Evolutionary conservation across 208 protist species (phyloP), one percentile per base, ranked within the genome.

Genomic region (Wallacemonas sp.): DNA sequence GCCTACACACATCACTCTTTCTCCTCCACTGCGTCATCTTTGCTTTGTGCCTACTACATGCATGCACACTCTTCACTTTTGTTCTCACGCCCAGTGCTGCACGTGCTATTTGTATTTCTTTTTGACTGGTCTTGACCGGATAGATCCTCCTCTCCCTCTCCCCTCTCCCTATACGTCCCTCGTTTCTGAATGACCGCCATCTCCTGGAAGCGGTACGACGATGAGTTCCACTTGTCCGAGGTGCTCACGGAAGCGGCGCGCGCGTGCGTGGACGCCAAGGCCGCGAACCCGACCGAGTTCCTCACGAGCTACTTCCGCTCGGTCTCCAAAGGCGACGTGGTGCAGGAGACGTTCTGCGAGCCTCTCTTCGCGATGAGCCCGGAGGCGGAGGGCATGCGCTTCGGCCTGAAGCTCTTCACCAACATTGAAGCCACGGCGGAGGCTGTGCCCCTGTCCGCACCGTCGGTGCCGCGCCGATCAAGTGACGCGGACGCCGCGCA

Each of bases 171-270:
- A n/a, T n/a, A n/a, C n/a, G n/a, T n/a, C n/a, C n/a, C 14, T 41
- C 14, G 36, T 14, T 16, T 41, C 36, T 18, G 7, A 26, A 59
- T 59, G 52, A 3, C 25, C 3, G 75, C 79, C 1, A 55, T 89
- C 16, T 91, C 89, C 26, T 95, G 89, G 86, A 81, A 84, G 68
- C 45, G 66, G 25, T 95, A 95, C 70, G 89, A 95, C 59, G 72
- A 86, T 7, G 70, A 91, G 70, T 72, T 82, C 72, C 67, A 81
- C 26, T 67, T 95, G 11, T 91, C 84, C 18, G 72, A 77, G 3
- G 57, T 92, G 12, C 66, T 95, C 11, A 95, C 89, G 1, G 79
- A 87, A 41, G 89, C 89, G 0, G 89, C 86, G 23, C 77, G 89
- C 2, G 82, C 89, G 22, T 95, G 89, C 52, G 84, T 92, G 10